These are phyloP conservation scores for Phaeosphaeriaceae sp. DNA, from an alignment of 2,329 filamentous ascomycete genomes.

Conservation along the genomic window DNA sequence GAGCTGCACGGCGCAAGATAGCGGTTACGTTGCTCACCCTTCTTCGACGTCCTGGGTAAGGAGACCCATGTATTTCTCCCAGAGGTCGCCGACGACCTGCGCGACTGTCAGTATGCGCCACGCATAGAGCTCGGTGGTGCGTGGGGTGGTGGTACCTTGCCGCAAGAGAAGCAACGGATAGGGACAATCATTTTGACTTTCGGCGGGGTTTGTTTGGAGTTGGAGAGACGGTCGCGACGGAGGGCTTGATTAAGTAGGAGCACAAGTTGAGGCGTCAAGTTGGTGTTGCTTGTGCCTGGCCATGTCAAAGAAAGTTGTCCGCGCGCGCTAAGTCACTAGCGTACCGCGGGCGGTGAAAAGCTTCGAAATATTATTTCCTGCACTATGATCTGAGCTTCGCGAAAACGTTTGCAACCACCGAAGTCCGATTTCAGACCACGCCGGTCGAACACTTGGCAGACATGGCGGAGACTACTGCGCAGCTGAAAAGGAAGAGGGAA, in stretches of 20 bases:
- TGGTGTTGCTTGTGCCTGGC: constrained; percentile 19
- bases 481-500: constrained; percentile 41
- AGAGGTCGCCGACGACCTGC: constrained; percentile 95
- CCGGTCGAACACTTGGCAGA: neutral
- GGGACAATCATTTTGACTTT: constrained; percentile 89
- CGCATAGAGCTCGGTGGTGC: constrained; percentile 12
- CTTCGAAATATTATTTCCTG: constrained; percentile 34
- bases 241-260: neutral
- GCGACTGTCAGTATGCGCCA: constrained; percentile 32
- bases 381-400: constrained; percentile 13
- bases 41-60: constrained; percentile 68
- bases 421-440: neutral
- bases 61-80: constrained; percentile 92
- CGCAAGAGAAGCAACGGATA: constrained; percentile 97
- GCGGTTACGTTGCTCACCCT: constrained; percentile 32
- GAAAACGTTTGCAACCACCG: constrained; percentile 1
- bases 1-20: neutral
- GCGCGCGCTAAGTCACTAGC: constrained; percentile 26
- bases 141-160: constrained; percentile 72
- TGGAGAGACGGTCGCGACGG: constrained; percentile 13
- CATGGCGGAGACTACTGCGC: constrained; percentile 36
- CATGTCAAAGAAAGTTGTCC: constrained; percentile 45
- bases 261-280: constrained; percentile 6
- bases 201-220: neutral
- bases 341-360: constrained; percentile 39